Evolutionary conservation across 768 basidiomycete species (phyloP), one percentile per base, ranked within the genome.

Genomic region (Suillus clintonianus): DNA sequence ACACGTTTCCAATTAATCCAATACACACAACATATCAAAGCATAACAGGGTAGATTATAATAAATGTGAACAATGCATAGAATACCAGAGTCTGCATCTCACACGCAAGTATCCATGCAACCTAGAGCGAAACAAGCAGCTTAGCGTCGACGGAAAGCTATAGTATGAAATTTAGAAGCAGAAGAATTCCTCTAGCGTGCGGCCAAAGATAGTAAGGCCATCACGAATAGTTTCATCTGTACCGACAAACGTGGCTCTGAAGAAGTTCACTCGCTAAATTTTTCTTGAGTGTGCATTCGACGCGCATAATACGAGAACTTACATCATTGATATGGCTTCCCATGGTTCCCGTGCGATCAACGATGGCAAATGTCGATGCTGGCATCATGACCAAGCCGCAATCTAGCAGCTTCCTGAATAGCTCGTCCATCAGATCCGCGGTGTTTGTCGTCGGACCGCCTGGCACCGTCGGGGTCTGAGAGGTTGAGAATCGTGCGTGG

Each of bases 221-320:
- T 75, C 71, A 51, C 81, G 75, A 67, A 85, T 85, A 30, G 74
- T 77, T 41, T 80, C 78, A 62, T 83, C 79, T 24, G 82, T 81
- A 4, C 84, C 84, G 10, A 83, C 83, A 63, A 83, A 85, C 13
- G 84, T 81, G 7, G 79, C 77, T 8, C 83, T 77, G 65, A 83
- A 72, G 67, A 75, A 80, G 68, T 81, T 79, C 56, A 80, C 67
- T 24, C 78, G 78, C 81, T 82, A 60, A 1, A 37, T 5, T 32
- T 41, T 24, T 41, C 39, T 19, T 57, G 5, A 59, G 34, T 27
- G 43, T 60, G 17, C 30, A 13, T 60, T 64, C 50, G 64, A 61
- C 51, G 14, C n/a, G 7, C 17, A 62, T 30, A 32, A 24, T 14
- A n/a, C 15, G n/a, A 60, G 62, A 51, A 74, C 81, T 77, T 67